Base-by-base conservation (phyloP, 2,329 filamentous ascomycete species). In the Chalara sp. region DNA sequence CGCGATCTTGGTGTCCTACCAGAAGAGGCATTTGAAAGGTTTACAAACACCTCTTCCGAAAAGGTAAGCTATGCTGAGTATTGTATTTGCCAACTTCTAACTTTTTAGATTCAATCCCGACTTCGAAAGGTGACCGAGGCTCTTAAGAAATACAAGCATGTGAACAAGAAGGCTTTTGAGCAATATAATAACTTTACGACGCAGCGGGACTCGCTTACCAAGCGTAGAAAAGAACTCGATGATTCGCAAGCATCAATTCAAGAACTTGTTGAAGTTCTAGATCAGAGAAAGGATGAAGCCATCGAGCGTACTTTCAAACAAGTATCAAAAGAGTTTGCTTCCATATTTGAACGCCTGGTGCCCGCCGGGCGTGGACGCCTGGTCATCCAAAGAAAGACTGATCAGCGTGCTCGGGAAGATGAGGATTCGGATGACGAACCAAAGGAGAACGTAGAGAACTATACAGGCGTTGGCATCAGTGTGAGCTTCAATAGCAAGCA, bases 161-260 rank as follows among this genome's bases (percentile, higher is more conserved):
- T 99, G 72, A 99, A 99, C 79, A 99, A 97, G 73, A 97, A 99
- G 72, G 93, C 93, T 0, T 96, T 97, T 65, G 95, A 99, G 70
- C 93, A 99, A 68, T 99, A 97, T 74, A 95, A 92, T 72, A 95
- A 85, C 71, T 99, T 97, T 67, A 96, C 92, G 6, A 87, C 84
- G 47, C 89, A 96, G 69, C 86, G 95, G 51, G 91, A 96, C 55
- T 86, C 86, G 28, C 76, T 99, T 13, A 87, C 87, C 46, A 86
- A 87, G 63, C 86, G 93, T 59, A 83, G 92, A 46, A 81, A 85
- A 61, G 93, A 97, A 67, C 81, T 99, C 8, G 89, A 96, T 61
- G 84, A 83, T 11, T 92, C 88, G 3, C 89, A 95, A 59, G 78
- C 76, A 35, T 92, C 89, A 1, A 99, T 99, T 60, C 86, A 95